Evolutionary conservation across 2,329 filamentous ascomycete species (phyloP).

Genomic region (Fonsecaea pedrosoi): DNA sequence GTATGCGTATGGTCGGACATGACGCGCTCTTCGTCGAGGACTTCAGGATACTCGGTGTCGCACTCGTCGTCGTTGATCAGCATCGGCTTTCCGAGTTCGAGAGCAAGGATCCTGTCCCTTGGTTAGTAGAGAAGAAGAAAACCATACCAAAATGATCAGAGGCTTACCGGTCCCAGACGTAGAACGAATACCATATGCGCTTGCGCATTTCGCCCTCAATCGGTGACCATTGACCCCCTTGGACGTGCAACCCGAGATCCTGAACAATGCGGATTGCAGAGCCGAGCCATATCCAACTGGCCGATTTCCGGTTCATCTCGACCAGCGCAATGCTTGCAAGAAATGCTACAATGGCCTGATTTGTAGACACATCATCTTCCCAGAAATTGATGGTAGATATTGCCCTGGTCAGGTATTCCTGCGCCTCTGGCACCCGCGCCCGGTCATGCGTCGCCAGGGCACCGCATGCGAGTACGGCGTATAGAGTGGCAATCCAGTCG

Average conservation of each 20-base stretch:
- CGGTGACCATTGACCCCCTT: constrained; percentile 73
- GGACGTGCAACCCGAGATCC: constrained; percentile 79
- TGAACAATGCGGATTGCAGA: constrained; percentile 80
- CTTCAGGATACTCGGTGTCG: constrained; percentile 78
- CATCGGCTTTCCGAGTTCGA: constrained; percentile 81
- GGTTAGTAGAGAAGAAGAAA: constrained; percentile 40
- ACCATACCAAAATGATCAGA: not conserved
- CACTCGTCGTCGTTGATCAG: constrained; percentile 88
- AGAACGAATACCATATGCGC: constrained; percentile 92
- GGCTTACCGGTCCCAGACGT: constrained; percentile 81
- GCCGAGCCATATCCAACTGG: constrained; percentile 85
- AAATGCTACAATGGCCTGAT: constrained; percentile 74
- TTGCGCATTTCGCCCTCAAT: constrained; percentile 86
- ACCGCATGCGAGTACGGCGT: constrained; percentile 81
- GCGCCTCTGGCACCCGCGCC: constrained; percentile 54
- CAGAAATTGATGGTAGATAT: constrained; percentile 77
- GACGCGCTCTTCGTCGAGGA: constrained; percentile 73
- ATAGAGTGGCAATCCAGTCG: constrained; percentile 81
- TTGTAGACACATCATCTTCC: constrained; percentile 77
- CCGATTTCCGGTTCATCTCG: constrained; percentile 84
- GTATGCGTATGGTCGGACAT: constrained; percentile 50
- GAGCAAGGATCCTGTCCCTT: constrained; percentile 66
- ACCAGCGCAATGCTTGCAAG: constrained; percentile 79
- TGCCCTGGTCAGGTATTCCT: constrained; percentile 73
- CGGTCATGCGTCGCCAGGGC: constrained; percentile 71